Conservation (phyloP, 2,329 filamentous ascomycete species). For the Acephala macrosclerotiorum region DNA sequence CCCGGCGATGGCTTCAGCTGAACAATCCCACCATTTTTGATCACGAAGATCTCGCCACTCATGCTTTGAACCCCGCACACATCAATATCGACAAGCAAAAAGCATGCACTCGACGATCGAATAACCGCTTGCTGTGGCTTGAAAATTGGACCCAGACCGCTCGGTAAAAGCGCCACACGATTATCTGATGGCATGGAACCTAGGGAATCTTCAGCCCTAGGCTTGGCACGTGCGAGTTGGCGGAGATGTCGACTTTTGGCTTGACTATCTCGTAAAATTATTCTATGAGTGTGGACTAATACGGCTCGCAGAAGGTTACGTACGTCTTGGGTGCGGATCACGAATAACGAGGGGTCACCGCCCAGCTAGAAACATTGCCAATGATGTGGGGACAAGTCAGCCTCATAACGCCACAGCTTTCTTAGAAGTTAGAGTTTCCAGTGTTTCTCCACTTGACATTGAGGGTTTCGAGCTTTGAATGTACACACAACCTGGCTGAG, state of each 20-base stretch:
- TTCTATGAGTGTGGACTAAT: neutral
- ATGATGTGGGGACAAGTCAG: neutral
- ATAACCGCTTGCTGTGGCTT: neutral
- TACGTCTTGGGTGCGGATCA: neutral
- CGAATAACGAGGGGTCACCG: neutral
- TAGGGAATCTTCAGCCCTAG: neutral
- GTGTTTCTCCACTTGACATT: neutral
- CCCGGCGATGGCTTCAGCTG: neutral
- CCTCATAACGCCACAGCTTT: neutral
- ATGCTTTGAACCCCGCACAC: conserved; percentile 1
- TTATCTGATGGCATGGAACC: neutral
- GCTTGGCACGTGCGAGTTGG: conserved; percentile 2
- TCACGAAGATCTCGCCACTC: neutral
- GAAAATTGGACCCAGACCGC: neutral
- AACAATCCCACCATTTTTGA: neutral
- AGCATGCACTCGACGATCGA: neutral
- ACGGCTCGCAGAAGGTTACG: neutral
- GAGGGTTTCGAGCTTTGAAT: neutral
- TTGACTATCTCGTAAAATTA: conserved; percentile 4
- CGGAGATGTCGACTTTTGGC: conserved; percentile 3
- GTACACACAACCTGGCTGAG: neutral
- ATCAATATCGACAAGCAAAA: neutral
- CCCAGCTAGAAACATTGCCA: neutral
- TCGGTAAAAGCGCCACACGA: conserved; percentile 1
- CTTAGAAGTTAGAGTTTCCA: neutral